Base-by-base conservation (phyloP, 1,284 basidiomycete species). In the Hemileia vastatrix region DNA sequence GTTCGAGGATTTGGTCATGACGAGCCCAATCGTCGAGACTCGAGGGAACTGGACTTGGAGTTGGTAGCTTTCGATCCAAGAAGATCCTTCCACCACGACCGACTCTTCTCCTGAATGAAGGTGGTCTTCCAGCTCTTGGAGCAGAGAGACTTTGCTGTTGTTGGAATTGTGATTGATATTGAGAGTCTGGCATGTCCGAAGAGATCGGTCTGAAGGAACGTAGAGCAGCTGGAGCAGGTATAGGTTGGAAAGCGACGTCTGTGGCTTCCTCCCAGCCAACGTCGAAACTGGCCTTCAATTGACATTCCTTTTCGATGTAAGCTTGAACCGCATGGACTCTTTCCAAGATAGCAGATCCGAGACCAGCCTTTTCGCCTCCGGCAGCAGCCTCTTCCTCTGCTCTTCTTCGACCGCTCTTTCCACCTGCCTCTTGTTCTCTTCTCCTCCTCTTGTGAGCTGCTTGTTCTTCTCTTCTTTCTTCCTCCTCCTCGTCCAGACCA, bases 261-360 rank as follows among this genome's bases (percentile, higher is more conserved):
- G 88, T 81, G 57, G 81, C 80, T 71, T 94, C 90, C 69, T 93
- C 90, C 86, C 90, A 93, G 48, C 83, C 81, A 58, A 84, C 81
- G 70, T 92, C 88, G 57, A 64, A 65, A 50, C 76, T 75, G 48
- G 85, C 87, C 73, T 84, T 83, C 50, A 79, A 79, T 4, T 79
- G 78, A 65, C 91, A 74, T 51, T 84, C 81, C 15, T 81, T 78
- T 65, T 92, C 89, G 70, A 90, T 81, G 55, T 82, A 80, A 40
- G 81, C 79, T 47, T 81, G 81, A 64, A 91, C 83, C 3, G 80
- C 77, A 4, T 79, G 78, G 47, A 81, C 76, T 33, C 86, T 83
- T 63, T 90, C 87, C n/a, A 72, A 60, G 33, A 75, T 70, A 13
- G 68, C 71, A 6, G 70, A 66, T 27, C 27, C 27, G 56, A 71